Conservation (phyloP, 1,284 basidiomycete genomes). For the Earliella scabrosa region DNA sequence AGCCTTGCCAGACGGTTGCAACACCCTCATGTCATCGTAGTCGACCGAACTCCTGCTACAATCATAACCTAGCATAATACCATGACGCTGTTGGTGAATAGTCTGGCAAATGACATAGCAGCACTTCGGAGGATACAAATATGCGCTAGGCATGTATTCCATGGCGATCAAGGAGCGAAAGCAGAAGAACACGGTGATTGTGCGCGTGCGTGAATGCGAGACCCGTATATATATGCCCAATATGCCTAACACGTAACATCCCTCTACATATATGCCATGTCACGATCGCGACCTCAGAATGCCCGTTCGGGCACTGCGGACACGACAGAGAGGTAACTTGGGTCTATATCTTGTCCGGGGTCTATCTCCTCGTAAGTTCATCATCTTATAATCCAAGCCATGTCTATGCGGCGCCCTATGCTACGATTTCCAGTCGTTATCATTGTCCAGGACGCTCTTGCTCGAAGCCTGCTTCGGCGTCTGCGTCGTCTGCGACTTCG, state of each 20-base stretch:
- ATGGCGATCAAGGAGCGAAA: constrained; percentile 2
- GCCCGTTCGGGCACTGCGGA: too few relatives aligned
- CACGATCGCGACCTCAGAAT: not conserved
- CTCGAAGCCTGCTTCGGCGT: constrained; percentile 10
- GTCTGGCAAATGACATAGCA: too few relatives aligned
- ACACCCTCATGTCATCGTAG: too few relatives aligned
- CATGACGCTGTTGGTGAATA: too few relatives aligned
- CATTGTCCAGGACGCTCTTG: constrained; percentile 41
- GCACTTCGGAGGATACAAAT: too few relatives aligned
- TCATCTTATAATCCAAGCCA: too few relatives aligned
- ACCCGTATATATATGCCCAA: too few relatives aligned
- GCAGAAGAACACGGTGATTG: constrained; percentile 5
- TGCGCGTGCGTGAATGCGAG: not conserved
- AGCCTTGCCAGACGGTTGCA: too few relatives aligned
- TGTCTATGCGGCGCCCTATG: not conserved
- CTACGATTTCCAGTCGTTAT: constrained; percentile 70
- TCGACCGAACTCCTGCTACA: too few relatives aligned
- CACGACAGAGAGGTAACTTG: not conserved
- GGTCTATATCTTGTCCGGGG: too few relatives aligned
- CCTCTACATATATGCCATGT: too few relatives aligned
- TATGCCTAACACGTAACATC: not conserved
- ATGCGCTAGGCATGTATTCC: constrained; percentile 17
- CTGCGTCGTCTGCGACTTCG: not conserved
- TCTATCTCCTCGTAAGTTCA: not conserved
- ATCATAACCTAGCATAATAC: too few relatives aligned